Evolutionary conservation across 2,329 filamentous ascomycete genomes (phyloP).

Genomic region (Xylariaceae sp.): DNA sequence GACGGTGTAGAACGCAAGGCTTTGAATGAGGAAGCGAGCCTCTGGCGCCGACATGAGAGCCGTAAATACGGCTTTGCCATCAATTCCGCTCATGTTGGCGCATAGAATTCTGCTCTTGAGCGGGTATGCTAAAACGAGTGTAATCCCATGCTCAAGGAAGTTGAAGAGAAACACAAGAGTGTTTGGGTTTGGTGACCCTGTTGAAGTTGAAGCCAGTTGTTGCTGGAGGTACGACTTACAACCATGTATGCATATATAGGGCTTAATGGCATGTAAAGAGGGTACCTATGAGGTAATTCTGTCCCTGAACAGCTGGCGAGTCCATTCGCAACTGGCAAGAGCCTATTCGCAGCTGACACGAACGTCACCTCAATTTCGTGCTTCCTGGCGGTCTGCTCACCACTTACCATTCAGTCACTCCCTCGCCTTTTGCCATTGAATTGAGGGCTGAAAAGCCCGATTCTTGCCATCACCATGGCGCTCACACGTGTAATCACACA

Average conservation of each 20-base stretch:
- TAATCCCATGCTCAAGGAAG: not conserved
- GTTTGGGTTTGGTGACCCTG: not conserved
- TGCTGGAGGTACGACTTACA: not conserved
- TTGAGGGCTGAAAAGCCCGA: conserved; percentile 30
- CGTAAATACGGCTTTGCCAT: not conserved
- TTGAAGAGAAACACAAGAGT: not conserved
- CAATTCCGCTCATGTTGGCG: conserved; percentile 10
- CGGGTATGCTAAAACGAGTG: not conserved
- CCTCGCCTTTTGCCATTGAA: conserved; percentile 26
- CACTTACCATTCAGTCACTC: conserved; percentile 7
- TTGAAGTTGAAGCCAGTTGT: not conserved
- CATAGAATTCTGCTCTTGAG: not conserved
- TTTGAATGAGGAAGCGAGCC: conserved; percentile 11
- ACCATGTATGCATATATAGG: not conserved
- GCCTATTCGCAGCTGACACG: conserved; percentile 9
- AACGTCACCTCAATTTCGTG: conserved; percentile 10
- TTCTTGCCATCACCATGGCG: conserved; percentile 24
- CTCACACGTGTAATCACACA: conserved; percentile 23
- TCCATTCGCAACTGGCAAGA: not conserved
- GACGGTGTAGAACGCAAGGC: conserved; percentile 11
- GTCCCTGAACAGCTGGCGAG: conserved; percentile 4
- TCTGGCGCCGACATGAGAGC: conserved; percentile 15
- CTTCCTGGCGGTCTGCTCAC: conserved; percentile 1
- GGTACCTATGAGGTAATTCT: not conserved
- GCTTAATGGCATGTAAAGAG: not conserved